Conservation (phyloP, 768 basidiomycete species). For the Postia placenta region DNA sequence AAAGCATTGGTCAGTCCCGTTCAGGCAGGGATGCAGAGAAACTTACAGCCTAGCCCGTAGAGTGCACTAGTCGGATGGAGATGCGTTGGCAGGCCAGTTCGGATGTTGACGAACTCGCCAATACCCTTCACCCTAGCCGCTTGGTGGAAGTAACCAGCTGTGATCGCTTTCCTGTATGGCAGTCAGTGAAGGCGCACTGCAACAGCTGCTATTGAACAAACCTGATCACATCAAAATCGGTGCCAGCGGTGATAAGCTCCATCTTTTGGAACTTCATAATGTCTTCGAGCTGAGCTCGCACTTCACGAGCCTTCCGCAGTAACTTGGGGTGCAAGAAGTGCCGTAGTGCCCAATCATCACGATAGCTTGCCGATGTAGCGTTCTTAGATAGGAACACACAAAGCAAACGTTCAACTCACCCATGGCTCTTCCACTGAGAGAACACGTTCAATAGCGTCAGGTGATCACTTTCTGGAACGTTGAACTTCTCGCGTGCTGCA, state of each 20-base stretch:
- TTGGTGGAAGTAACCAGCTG: conserved; percentile 98
- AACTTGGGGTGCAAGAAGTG: conserved; percentile 98
- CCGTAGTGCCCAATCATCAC: conserved; percentile 91
- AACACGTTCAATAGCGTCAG: conserved; percentile 93
- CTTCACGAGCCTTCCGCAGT: conserved; percentile 91
- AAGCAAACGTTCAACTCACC: conserved; percentile 42
- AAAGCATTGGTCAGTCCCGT: background rate
- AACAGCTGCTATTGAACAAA: conserved; percentile 24
- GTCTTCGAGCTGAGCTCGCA: conserved; percentile 91
- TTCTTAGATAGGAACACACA: background rate
- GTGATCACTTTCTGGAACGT: conserved; percentile 97
- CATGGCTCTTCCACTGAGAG: conserved; percentile 96
- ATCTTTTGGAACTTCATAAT: conserved; percentile 99
- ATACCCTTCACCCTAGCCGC: conserved; percentile 98
- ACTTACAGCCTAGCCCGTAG: conserved; percentile 91
- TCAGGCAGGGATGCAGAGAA: background rate
- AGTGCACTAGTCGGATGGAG: conserved; percentile 95
- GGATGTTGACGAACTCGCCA: conserved; percentile 96
- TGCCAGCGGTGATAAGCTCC: conserved; percentile 85
- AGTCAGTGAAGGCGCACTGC: background rate
- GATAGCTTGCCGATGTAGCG: conserved; percentile 44
- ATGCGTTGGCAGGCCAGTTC: conserved; percentile 92
- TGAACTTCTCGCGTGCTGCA: conserved; percentile 96
- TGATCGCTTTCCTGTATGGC: conserved; percentile 85
- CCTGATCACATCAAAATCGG: conserved; percentile 89